phyloP scores from a whole-genome alignment of 192 early-diverging fungal genomes.

The Coemansia sp. region DNA sequence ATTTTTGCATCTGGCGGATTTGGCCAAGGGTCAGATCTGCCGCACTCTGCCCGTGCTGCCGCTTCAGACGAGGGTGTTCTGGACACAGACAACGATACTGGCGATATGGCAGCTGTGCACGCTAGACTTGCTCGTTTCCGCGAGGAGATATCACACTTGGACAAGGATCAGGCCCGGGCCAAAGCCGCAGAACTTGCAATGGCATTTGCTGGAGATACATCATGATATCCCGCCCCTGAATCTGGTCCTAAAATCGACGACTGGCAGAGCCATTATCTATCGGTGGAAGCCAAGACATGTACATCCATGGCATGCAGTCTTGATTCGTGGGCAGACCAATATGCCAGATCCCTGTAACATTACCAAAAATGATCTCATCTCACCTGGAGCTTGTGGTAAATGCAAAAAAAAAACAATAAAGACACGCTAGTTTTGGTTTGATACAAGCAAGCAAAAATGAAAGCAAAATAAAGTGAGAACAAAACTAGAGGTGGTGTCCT shows the following conservation, averaged over 20 bases:
- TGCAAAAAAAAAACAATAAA: too few relatives aligned
- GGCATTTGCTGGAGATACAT: conserved; percentile 20
- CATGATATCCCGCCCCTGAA: background rate
- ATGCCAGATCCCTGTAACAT: background rate
- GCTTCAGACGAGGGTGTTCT: background rate
- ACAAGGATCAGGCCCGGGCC: conserved; percentile 25
- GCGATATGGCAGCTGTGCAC: conserved; percentile 29
- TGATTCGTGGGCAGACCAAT: too few relatives aligned
- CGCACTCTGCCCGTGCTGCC: background rate
- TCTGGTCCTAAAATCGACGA: too few relatives aligned
- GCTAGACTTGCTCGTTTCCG: conserved; percentile 16
- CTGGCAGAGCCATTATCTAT: too few relatives aligned
- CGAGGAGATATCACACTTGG: conserved; percentile 38
- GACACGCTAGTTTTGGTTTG: background rate
- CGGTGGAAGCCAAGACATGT: too few relatives aligned
- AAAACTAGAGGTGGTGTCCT: conserved; percentile 40
- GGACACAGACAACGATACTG: background rate
- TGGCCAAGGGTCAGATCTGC: background rate
- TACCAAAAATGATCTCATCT: too few relatives aligned
- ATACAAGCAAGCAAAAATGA: background rate
- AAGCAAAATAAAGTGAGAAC: background rate
- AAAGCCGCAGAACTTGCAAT: conserved; percentile 50
- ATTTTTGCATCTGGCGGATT: conserved; percentile 9
- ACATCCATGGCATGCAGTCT: too few relatives aligned
- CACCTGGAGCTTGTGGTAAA: too few relatives aligned